These are phyloP conservation scores for Solanum clarkiae DNA, from an alignment of 257 asterid species.

Conservation along the genomic window DNA sequence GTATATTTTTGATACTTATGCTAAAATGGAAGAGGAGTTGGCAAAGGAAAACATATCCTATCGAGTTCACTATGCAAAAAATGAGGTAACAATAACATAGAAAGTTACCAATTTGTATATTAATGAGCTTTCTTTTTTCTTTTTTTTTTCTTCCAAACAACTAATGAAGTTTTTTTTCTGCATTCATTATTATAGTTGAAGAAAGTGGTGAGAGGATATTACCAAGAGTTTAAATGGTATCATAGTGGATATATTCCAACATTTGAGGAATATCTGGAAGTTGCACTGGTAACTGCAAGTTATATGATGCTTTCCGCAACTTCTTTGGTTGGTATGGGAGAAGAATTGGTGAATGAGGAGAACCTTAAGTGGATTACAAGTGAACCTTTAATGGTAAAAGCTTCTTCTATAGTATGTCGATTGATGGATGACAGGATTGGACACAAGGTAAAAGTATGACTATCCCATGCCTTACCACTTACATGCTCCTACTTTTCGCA, in stretches of 20 bases:
- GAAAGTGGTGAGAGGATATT: neutral
- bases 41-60: slow-evolving; percentile 1
- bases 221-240: neutral
- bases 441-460: neutral
- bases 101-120: neutral
- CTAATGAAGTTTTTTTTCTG: neutral
- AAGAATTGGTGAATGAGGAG: neutral
- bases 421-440: slow-evolving; percentile 4
- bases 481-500: neutral
- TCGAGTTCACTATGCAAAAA: slow-evolving; percentile 11
- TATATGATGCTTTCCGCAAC: neutral
- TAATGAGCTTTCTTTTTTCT: too few species aligned
- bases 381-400: neutral
- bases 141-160: neutral
- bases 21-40: slow-evolving; percentile 8
- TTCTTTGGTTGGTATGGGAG: slow-evolving; percentile 2
- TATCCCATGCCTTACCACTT: neutral
- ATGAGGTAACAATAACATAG: slow-evolving; percentile 6
- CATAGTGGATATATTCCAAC: neutral
- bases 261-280: neutral
- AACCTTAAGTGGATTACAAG: neutral
- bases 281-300: neutral
- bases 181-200: neutral
- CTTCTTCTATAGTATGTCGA: neutral
- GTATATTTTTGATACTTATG: slow-evolving; percentile 4